Percentiles rank a stretch among this genome's conserved stretches.
Evolutionary conservation across 495 filamentous ascomycete genomes (phyloP).

Genomic region (Podospora anserina): DNA sequence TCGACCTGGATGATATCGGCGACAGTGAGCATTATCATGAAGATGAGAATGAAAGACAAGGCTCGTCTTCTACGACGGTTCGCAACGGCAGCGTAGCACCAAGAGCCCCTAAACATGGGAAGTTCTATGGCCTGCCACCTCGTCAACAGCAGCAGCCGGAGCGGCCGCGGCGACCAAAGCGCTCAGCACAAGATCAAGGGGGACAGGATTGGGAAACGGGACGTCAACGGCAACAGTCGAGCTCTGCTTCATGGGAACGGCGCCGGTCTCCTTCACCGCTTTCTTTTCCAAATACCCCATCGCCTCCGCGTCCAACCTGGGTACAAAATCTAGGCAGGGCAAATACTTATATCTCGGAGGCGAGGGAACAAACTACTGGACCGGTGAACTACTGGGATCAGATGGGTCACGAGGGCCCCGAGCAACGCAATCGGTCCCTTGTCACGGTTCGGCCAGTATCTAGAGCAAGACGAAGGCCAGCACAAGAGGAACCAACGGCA

Average conservation of each 20-base stretch:
- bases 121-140: neutral
- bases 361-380: neutral
- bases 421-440: neutral
- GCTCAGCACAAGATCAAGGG: no score
- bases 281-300: neutral
- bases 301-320: neutral
- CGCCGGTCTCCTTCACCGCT: neutral
- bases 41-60: neutral
- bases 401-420: neutral
- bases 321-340: neutral
- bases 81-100: conserved; percentile 6
- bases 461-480: neutral
- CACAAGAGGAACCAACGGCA: neutral
- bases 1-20: neutral
- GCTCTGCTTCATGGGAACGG: neutral
- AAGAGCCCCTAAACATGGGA: neutral
- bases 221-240: neutral
- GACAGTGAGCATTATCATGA: neutral
- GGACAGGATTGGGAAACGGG: neutral
- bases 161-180: no score
- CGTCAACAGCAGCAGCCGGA: neutral
- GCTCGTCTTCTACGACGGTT: neutral
- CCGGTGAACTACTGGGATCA: neutral
- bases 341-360: neutral
- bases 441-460: neutral